Evolutionary conservation across 164 flowering plant species (phyloP), one percentile per base, ranked within the genome.

Genomic region (Annona cherimola): DNA sequence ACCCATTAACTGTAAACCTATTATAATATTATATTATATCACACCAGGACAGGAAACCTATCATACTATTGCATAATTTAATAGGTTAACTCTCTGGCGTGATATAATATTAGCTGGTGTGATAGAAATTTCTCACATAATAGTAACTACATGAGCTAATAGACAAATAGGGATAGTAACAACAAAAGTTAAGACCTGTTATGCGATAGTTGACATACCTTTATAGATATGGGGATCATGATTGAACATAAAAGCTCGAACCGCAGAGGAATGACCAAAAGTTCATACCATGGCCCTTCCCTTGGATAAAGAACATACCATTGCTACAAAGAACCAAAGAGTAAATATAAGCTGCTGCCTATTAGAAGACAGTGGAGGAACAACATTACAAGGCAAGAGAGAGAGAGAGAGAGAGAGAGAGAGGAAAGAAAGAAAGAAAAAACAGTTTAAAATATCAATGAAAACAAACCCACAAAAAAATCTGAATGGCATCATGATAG

Each of bases 181-280:
- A 26, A 26, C 40, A 16, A 9, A 16, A 16, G 4, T 6, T 61
- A 19, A 18, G 64, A 61, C 3, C 26, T n/a, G 18, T 62, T 62
- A 26, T n/a, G 26, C 26, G 12, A 62, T 7, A 26, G 11, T 41
- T 26, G n/a, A 19, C 67, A 77, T 76, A 93, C 99, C 93, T 96
- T 96, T 72, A 93, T 91, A n/a, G 98, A 96, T 76, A 96, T 96
- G 14, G 99, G 99, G 69, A 96, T 96, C 99, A 96, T 96, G 75
- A 96, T 96, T 79, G 99, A 96, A 81, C 99, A 95, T 41, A 96
- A 89, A 77, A 96, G 98, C 88, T 96, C 99, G 86, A 96, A 96
- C 70, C 99, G 94, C 67, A 96, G 81, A 71, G 99, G 99, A 71
- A 96, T 96, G 68, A 96, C 84, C 81, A 96, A 74, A 35, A 96